Evolutionary conservation across 2,329 filamentous ascomycete genomes (phyloP).

Genomic region (Apiospora pterosperma): DNA sequence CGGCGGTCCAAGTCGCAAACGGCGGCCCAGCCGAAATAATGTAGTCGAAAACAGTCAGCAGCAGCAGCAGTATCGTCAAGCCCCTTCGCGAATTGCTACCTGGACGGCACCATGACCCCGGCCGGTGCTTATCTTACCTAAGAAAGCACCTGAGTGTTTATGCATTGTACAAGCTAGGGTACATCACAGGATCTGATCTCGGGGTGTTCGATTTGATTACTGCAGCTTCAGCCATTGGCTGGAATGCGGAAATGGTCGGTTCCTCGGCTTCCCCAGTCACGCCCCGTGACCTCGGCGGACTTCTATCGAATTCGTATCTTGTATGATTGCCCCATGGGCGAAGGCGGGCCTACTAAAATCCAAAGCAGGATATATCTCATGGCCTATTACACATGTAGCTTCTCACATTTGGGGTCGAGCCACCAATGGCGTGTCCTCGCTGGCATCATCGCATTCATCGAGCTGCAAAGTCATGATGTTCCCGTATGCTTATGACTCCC

Average conservation of each 20-base stretch:
- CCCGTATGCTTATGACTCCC: background rate
- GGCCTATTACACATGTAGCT: background rate
- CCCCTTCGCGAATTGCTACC: background rate
- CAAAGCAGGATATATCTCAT: background rate
- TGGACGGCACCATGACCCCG: background rate
- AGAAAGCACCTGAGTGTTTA: background rate
- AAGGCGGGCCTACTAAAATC: background rate
- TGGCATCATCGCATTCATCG: background rate
- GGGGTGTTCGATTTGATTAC: background rate
- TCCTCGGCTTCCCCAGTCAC: background rate
- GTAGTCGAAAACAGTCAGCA: background rate
- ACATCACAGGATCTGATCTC: slow-evolving; percentile 2
- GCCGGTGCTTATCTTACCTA: background rate
- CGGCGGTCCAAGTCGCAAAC: background rate
- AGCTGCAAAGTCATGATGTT: background rate
- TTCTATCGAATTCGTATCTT: background rate
- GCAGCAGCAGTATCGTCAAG: background rate
- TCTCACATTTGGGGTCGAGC: too few species aligned
- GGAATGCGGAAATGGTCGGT: background rate
- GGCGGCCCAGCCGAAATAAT: background rate
- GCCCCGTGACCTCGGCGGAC: background rate
- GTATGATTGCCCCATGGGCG: background rate
- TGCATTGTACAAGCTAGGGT: background rate
- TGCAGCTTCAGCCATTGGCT: background rate
- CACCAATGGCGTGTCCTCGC: background rate